Conservation (phyloP, 2,329 filamentous ascomycete genomes). For the Colletotrichum phormii region DNA sequence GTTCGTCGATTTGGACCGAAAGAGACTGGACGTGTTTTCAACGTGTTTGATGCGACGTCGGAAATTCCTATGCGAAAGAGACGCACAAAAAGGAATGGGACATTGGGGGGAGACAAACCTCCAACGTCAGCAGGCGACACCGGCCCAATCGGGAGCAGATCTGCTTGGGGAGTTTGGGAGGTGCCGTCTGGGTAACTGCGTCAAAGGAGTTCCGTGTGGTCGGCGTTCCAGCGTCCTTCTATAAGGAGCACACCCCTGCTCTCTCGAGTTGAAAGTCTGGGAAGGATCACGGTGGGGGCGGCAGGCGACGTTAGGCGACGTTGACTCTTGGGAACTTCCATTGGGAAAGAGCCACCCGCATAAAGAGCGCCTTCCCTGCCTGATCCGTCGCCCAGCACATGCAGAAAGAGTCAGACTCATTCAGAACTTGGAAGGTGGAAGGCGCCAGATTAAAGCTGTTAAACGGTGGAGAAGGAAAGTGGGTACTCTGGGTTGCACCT, state of each 20-base stretch:
- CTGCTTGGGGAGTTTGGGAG: not conserved
- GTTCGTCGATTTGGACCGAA: not conserved
- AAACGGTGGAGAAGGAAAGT: not conserved
- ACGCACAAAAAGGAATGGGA: not conserved
- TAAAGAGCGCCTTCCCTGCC: constrained; percentile 13
- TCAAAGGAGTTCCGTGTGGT: constrained; percentile 29
- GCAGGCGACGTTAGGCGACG: not conserved
- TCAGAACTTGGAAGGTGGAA: not conserved
- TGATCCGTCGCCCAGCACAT: not conserved
- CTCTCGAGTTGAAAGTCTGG: not conserved
- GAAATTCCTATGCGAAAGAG: not conserved
- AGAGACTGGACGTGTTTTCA: constrained; percentile 16
- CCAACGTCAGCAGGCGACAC: not conserved
- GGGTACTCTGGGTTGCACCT: not conserved
- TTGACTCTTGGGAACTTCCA: too few species aligned
- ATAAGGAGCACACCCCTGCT: constrained; percentile 34
- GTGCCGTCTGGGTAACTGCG: constrained; percentile 5
- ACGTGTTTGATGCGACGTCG: constrained; percentile 22
- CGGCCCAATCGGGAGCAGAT: constrained; percentile 8
- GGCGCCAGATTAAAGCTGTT: not conserved
- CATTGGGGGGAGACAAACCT: not conserved
- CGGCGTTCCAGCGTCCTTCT: constrained; percentile 27
- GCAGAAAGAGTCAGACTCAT: not conserved
- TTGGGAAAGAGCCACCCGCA: constrained; percentile 11
- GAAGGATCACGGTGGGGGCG: not conserved